Evolutionary conservation across 2,329 filamentous ascomycete genomes (phyloP).

Genomic region (Diaporthe sp.): DNA sequence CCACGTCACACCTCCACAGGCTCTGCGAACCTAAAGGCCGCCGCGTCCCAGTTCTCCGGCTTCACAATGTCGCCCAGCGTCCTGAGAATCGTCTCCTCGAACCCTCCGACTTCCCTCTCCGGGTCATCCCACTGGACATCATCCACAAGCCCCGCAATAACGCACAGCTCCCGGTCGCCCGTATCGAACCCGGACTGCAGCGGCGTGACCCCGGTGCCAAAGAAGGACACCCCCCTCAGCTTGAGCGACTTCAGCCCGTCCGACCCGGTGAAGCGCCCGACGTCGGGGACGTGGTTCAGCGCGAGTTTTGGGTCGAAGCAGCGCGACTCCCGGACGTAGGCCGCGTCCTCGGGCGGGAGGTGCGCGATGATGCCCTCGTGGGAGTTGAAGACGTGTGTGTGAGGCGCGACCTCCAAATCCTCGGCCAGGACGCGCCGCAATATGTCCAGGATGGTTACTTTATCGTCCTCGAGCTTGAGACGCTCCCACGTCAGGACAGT

Average conservation of each 20-base stretch:
- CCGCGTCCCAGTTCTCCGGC: not conserved
- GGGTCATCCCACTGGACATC: not conserved
- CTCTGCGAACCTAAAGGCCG: not conserved
- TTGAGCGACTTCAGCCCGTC: not conserved
- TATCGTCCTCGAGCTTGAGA: not conserved
- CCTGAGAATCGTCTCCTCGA: not conserved
- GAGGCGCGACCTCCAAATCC: not conserved
- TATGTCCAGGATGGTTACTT: not conserved
- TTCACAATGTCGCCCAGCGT: not conserved
- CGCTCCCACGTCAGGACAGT: conserved; percentile 1
- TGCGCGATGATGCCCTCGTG: not conserved
- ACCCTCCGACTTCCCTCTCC: not conserved
- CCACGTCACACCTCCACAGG: not conserved
- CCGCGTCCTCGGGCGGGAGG: not conserved
- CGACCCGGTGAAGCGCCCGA: conserved; percentile 8
- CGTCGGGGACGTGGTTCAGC: conserved; percentile 10
- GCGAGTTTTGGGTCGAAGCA: conserved; percentile 2
- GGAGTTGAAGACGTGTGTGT: conserved; percentile 4
- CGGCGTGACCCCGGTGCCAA: not conserved
- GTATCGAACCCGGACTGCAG: conserved; percentile 1
- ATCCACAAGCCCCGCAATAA: not conserved
- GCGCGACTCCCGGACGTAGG: not conserved
- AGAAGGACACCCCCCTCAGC: not conserved
- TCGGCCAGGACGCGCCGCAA: not conserved
- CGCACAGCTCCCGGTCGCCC: not conserved